Evolutionary conservation across 306 rosid genomes (phyloP), one percentile per base, ranked within the genome.

Genomic region (Cicer arietinum): DNA sequence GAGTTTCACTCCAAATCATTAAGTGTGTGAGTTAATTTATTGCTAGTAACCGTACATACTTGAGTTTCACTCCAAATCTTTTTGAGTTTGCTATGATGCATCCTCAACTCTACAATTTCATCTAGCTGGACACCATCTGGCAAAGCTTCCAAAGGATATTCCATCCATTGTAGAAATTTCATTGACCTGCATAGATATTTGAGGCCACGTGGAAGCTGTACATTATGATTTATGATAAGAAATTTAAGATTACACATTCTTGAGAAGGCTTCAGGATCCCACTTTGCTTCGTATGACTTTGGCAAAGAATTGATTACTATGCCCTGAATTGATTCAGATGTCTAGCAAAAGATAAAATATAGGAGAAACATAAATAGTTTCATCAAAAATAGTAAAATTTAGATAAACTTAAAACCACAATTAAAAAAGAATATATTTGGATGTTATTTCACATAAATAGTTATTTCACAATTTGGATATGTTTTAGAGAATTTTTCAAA

Each of bases 101-200:
- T 39, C 20, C 42, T 54, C 65, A 71, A 71, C 51, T 71, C 76
- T 53, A 71, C 51, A 54, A 71, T 8, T 74, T 74, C 79, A 48
- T 74, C 71, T 14, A 61, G 61, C 39, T 62, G 71, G 2, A 11
- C 22, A 10, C 61, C 70, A 61, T 30, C 20, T 0, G 81, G 69
- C 14, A 77, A 4, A 35, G 50, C 56, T 65, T 52, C n/a, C 67
- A 65, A 42, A 53, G 74, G 67, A 30, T 25, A 71, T 41, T 54
- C 54, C 20, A 3, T 56, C 43, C 67, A 71, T 3, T 20, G 54
- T 7, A 71, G 41, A 54, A 54, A 45, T 58, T 42, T 52, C 60
- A 74, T 48, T 54, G 76, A 11, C 8, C 56, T 60, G 14, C 76
- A 2, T 74, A 75, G 77, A 12, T 39, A 59, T 22, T 7, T 8